Evolutionary conservation across 768 basidiomycete species (phyloP).

Genomic region (Jaapia argillacea): DNA sequence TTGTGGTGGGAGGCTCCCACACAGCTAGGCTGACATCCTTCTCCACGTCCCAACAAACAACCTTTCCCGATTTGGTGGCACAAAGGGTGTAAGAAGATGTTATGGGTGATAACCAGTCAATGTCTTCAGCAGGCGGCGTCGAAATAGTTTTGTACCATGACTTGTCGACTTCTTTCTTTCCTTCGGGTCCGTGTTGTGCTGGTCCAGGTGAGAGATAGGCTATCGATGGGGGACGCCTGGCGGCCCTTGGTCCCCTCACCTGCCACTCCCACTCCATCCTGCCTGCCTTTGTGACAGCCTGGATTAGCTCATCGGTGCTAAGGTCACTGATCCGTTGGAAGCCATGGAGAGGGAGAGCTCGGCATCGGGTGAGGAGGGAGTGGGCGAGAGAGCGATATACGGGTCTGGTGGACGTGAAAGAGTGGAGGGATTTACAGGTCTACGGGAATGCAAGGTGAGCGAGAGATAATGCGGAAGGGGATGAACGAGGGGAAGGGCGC

Average conservation of each 20-base stretch:
- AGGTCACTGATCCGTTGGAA: constrained; percentile 63
- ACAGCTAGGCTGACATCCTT: constrained; percentile 51
- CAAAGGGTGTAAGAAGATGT: constrained; percentile 71
- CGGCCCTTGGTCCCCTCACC: constrained; percentile 44
- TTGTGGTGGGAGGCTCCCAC: constrained; percentile 55
- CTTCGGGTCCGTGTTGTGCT: constrained; percentile 23
- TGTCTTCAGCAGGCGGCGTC: constrained; percentile 56
- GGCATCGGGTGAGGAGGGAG: constrained; percentile 52
- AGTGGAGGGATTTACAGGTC: constrained; percentile 54
- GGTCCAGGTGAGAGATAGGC: constrained; percentile 13
- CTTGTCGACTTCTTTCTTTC: constrained; percentile 7
- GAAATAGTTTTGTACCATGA: constrained; percentile 63
- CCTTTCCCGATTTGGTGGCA: constrained; percentile 65
- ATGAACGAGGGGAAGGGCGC: constrained; percentile 14
- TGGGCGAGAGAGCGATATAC: constrained; percentile 59
- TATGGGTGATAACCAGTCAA: constrained; percentile 72
- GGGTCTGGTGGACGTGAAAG: constrained; percentile 53
- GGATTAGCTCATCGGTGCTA: constrained; percentile 48
- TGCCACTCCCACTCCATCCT: constrained; percentile 56
- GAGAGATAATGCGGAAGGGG: background rate
- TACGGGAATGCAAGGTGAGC: constrained; percentile 13
- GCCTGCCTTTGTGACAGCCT: constrained; percentile 52
- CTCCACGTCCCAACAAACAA: constrained; percentile 70
- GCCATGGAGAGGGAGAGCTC: constrained; percentile 58
- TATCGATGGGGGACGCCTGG: constrained; percentile 22